Evolutionary conservation across 169 alveolate species (phyloP).

Genomic region (Theileria sp.): DNA sequence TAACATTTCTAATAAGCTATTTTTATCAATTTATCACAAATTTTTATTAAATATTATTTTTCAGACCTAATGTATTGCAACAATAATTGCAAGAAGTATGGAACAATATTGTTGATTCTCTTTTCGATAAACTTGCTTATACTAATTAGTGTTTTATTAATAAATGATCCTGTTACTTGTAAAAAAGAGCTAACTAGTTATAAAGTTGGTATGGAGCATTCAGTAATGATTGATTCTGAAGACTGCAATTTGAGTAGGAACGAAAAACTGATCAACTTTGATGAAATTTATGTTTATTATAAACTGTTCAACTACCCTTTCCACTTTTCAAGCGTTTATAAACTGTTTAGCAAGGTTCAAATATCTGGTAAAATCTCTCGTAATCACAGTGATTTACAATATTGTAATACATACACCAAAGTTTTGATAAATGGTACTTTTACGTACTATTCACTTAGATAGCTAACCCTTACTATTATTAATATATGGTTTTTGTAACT

Average conservation of each 20-base stretch:
- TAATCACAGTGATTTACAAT: conserved; percentile 13
- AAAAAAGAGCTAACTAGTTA: conserved; percentile 12
- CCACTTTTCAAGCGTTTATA: conserved; percentile 38
- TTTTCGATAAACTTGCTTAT: not conserved
- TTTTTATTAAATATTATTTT: not conserved
- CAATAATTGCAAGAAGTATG: conserved; percentile 15
- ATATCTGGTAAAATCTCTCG: conserved; percentile 20
- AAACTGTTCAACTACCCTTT: conserved; percentile 46
- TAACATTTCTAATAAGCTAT: not conserved
- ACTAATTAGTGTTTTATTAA: not conserved
- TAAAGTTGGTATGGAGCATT: not conserved
- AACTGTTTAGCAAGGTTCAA: conserved; percentile 42
- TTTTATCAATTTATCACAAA: not conserved
- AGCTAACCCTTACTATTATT: not conserved
- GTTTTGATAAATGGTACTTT: conserved; percentile 11
- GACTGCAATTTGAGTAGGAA: conserved; percentile 1
- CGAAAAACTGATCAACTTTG: not conserved
- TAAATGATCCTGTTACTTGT: conserved; percentile 28
- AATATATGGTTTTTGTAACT: not conserved
- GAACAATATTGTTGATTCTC: not conserved
- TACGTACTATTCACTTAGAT: not conserved
- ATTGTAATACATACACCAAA: conserved; percentile 18
- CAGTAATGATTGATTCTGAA: not conserved
- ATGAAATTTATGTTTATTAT: conserved; percentile 43
- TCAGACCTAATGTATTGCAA: not conserved